Evolutionary conservation across 495 filamentous ascomycete species (phyloP).

Genomic region (Aspergillus panamensis): DNA sequence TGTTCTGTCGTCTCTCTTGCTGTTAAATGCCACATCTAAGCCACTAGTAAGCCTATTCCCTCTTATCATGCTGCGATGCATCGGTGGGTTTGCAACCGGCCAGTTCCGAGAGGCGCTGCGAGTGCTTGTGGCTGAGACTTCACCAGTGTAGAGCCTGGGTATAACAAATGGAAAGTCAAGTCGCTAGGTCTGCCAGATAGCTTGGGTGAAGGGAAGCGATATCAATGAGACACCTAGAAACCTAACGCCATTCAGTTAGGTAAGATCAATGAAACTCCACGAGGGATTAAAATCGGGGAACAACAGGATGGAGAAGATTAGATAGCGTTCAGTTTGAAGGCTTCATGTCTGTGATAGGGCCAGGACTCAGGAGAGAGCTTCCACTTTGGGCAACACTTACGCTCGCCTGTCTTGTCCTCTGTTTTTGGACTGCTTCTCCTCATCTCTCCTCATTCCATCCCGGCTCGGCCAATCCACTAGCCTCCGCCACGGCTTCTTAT

Average conservation of each 20-base stretch:
- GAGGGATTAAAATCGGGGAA: neutral
- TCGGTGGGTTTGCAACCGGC: neutral
- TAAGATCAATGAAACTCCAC: neutral
- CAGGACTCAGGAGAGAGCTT: neutral
- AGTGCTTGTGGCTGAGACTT: too few relatives aligned
- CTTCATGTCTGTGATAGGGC: neutral
- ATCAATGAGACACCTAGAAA: too few relatives aligned
- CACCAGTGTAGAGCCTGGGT: too few relatives aligned
- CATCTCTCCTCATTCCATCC: neutral
- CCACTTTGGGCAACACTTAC: neutral
- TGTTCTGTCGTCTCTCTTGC: constrained; percentile 13
- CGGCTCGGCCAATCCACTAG: constrained; percentile 6
- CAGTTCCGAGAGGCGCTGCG: neutral
- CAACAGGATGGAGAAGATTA: neutral
- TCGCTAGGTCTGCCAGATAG: too few relatives aligned
- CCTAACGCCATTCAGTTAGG: too few relatives aligned
- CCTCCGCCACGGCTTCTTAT: constrained; percentile 10
- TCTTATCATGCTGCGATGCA: neutral
- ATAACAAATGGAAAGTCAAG: too few relatives aligned
- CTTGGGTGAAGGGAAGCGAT: too few relatives aligned
- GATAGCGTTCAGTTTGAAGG: neutral
- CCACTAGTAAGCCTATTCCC: neutral
- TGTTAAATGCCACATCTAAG: neutral
- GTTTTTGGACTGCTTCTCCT: neutral
- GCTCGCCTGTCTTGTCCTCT: neutral